Evolutionary conservation across 768 basidiomycete genomes (phyloP), one percentile per base, ranked within the genome.

Genomic region (Myochromella boudieri): DNA sequence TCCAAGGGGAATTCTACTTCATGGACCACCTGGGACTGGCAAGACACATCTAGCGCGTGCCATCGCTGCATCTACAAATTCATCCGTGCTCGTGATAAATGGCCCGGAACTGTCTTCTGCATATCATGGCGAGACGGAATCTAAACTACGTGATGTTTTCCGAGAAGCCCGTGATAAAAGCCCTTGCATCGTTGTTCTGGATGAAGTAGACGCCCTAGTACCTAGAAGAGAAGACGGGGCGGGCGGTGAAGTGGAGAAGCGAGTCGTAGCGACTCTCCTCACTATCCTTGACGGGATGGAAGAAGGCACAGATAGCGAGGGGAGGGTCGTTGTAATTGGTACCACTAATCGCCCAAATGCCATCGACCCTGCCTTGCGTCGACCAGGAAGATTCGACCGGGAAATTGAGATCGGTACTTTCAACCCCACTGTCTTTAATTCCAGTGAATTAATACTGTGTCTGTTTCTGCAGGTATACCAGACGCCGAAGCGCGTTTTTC

Each of bases 81-180:
- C 93, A 6, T 83, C 85, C 21, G 89, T 97, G n/a, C 78, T 99
- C 53, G 82, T 92, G 41, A 85, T 98, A 63, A 95, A 95, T 57
- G 97, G 97, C 0, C 94, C 97, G 10, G 94, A 97, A 61, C 78
- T 98, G 17, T 91, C 90, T 1, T 93, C 91, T 15, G 92, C 94
- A 1, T 98, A 92, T 60, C 97, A 98, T 60, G 97, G 97, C 33
- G 97, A 99, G 71, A 97, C 94, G 1, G 97, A 99, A 61, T 83
- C 89, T 0, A 83, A 85, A 52, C 72, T 99, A 27, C 84, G 97
- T 15, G 88, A 88, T 20, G 86, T 98, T 3, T 99, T 98, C 63
- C 79, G 76, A 32, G 85, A 92, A 55, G 97, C 97, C 1, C 78
- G 82, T 46, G 71, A 75, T 26, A 81, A 84, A 56, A 87, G 85